phyloP scores from a whole-genome alignment of 192 early-diverging fungal genomes.

The Coemansia umbellata region DNA sequence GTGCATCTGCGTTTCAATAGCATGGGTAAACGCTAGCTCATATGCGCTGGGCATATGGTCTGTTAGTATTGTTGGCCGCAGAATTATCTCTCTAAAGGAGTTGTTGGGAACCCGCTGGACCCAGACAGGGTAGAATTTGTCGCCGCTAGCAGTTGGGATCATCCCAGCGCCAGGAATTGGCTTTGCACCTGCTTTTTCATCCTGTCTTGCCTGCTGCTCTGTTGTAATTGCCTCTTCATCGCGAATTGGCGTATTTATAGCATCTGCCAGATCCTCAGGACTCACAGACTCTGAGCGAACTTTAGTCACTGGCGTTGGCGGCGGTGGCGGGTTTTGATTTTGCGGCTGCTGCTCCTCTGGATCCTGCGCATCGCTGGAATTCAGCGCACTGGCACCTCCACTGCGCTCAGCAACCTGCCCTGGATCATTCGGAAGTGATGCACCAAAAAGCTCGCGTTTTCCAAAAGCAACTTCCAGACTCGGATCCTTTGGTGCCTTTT shows the following conservation, averaged over 20 bases:
- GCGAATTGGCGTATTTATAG: constrained; percentile 35
- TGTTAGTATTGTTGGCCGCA: constrained; percentile 42
- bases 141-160: constrained; percentile 5
- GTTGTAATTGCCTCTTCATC: background rate
- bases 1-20: constrained; percentile 47
- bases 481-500: constrained; percentile 11
- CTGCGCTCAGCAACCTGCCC: background rate
- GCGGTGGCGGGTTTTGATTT: constrained; percentile 20
- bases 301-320: constrained; percentile 38
- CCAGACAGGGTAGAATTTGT: constrained; percentile 43
- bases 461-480: constrained; percentile 38
- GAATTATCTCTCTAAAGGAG: constrained; percentile 40
- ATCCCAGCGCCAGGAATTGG: background rate
- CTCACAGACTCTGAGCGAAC: constrained; percentile 36
- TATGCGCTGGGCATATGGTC: constrained; percentile 53
- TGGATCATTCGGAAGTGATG: background rate
- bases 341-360: background rate
- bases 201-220: background rate
- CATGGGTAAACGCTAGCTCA: constrained; percentile 45
- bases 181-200: background rate
- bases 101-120: constrained; percentile 29
- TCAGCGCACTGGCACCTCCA: background rate
- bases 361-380: background rate
- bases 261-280: constrained; percentile 36
- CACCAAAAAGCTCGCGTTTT: constrained; percentile 35